Evolutionary conservation across 225 moss, liverwort and hornwort genomes (phyloP), one percentile per base, ranked within the genome.

Genomic region (Straminergon stramineum): DNA sequence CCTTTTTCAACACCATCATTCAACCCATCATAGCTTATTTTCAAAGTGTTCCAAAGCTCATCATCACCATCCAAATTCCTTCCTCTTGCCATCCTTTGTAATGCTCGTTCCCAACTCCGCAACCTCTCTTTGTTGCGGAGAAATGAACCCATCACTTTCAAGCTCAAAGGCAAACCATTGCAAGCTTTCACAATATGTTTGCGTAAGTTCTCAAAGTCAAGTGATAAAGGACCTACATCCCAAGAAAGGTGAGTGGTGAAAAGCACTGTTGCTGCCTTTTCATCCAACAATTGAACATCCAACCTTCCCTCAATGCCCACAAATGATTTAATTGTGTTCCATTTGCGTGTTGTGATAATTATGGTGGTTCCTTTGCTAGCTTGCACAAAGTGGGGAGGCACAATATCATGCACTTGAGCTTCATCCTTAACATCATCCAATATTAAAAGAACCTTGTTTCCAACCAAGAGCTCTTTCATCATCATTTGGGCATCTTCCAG

Each of bases 401-500:
- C 27, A 43, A 43, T 73, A 73, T 15, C 26, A 4, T 0, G 43
- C 16, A 73, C 27, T 73, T 26, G 71, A 27, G 27, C 26, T 15
- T 73, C 71, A 26, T 73, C 15, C 27, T 43, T 27, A 0, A 73
- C 27, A 73, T 73, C 41, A 9, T 73, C 71, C 27, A 73, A 27
- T 73, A 73, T 43, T 8, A 73, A 27, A 73, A 73, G 71, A 27
- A 73, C 15, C 5, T 26, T 73, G 1, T 16, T 26, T 27, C 2
- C 0, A 0, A 43, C 2, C 4, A 26, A 16, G 3, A 73, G 1
- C 0, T 43, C 8, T 15, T 41, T 43, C 43, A 73, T 41, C 27
- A 15, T 27, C 0, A 5, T 15, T 71, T 41, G 8, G 9, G 43
- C 71, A 43, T 15, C 27, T 27, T 27, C 27, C 26, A 73, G 41